Evolutionary conservation across 257 asterid species (phyloP).

Genomic region (Nyctanthes arbortristis): DNA sequence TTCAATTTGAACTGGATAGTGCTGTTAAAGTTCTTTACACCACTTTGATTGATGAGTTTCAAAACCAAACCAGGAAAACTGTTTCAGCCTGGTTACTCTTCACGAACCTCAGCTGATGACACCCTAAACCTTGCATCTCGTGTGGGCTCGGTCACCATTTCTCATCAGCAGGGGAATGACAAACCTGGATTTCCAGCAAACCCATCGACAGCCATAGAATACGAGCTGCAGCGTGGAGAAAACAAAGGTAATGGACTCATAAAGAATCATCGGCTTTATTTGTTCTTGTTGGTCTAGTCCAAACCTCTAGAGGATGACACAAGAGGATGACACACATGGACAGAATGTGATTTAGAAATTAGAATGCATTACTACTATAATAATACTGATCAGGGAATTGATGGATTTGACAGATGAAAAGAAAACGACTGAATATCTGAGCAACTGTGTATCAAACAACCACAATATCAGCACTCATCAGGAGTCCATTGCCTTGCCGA

Average conservation of each 20-base stretch:
- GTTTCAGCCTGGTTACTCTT: conserved; percentile 9
- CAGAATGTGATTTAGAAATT: not conserved
- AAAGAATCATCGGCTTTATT: too few relatives aligned
- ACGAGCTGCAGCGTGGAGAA: not conserved
- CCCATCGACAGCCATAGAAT: conserved; percentile 6
- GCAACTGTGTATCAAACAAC: not conserved
- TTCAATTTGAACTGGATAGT: too few relatives aligned
- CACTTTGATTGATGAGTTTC: not conserved
- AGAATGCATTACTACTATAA: not conserved
- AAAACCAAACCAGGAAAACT: conserved; percentile 31
- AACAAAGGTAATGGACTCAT: conserved; percentile 13
- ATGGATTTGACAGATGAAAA: conserved; percentile 10
- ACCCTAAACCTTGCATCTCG: conserved; percentile 19
- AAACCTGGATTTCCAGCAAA: conserved; percentile 2
- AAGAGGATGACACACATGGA: too few relatives aligned
- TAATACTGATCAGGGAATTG: not conserved
- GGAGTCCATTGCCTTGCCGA: not conserved
- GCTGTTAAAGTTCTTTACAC: too few relatives aligned
- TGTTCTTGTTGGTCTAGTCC: too few relatives aligned
- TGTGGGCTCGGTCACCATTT: conserved; percentile 18
- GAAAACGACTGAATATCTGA: not conserved
- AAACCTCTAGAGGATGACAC: too few relatives aligned
- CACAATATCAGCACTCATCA: not conserved
- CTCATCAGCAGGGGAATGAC: conserved; percentile 15
- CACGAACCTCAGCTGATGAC: conserved; percentile 15